Evolutionary conservation across 108 stramenopile genomes (phyloP).

Genomic region (Pseudonitzschia pungens): DNA sequence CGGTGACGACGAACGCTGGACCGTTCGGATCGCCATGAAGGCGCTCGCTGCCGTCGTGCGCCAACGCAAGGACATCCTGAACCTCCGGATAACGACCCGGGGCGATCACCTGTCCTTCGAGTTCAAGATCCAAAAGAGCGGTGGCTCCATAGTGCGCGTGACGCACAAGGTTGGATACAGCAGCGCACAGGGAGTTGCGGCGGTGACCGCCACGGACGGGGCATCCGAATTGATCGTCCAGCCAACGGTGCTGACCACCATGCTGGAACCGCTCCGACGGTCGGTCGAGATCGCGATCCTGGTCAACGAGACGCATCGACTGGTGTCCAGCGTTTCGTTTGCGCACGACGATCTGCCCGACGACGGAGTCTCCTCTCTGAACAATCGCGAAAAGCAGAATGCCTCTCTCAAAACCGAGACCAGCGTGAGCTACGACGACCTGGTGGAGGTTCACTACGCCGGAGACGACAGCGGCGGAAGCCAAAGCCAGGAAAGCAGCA

Average conservation of each 20-base stretch:
- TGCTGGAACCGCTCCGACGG: conserved; percentile 68
- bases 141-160: conserved; percentile 40
- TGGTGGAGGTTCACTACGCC: conserved; percentile 72
- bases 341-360: conserved; percentile 32
- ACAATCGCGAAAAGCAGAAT: background rate
- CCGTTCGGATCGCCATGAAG: conserved; percentile 68
- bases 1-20: conserved; percentile 38
- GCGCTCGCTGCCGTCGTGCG: conserved; percentile 60
- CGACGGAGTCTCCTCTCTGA: background rate
- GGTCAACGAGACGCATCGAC: conserved; percentile 46
- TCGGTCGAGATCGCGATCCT: conserved; percentile 68
- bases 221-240: conserved; percentile 70
- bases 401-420: conserved; percentile 73
- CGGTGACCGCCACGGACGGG: conserved; percentile 51
- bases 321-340: conserved; percentile 37
- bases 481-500: conserved; percentile 33
- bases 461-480: conserved; percentile 22
- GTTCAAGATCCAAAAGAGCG: conserved; percentile 41
- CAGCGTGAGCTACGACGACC: conserved; percentile 63
- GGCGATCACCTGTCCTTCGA: conserved; percentile 58
- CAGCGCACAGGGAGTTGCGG: conserved; percentile 52
- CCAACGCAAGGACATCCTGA: conserved; percentile 67
- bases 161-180: conserved; percentile 67
- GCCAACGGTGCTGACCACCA: conserved; percentile 60
- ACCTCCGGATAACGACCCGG: conserved; percentile 47